Evolutionary conservation across 345 rosid genomes (phyloP), one percentile per base, ranked within the genome.

Genomic region (Arabis hirsuta): DNA sequence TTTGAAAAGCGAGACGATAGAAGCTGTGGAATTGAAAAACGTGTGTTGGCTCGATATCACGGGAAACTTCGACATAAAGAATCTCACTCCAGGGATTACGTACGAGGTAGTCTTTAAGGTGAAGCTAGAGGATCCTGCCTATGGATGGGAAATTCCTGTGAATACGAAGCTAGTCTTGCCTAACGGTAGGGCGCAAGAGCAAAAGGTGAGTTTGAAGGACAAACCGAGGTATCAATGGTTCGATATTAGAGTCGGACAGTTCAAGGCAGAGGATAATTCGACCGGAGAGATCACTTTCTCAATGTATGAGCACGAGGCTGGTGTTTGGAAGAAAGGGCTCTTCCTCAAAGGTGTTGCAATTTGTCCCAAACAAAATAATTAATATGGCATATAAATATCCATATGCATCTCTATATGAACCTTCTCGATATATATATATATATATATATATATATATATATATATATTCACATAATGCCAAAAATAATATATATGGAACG

Each of bases 31-130:
- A 46, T 59, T 90, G 51, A 9, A 81, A 42, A 12, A 66, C 2
- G 88, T 87, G 14, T 84, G 93, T 38, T 84, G 96, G 96, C 88
- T 92, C 19, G 91, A 84, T 22, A 69, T 81, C 19, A 47, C 47
- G 3, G 88, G 81, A 12, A 81, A 52, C 67, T 80, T 87, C 24
- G 79, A 84, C 50, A 66, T 78, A 2, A 57, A 45, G 36, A 81
- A 80, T 36, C 92, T 92, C 26, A 77, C 91, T 29, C 91, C 84
- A 1, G 84, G 71, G 57, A 70, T 78, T 4, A 4, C 57, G 2
- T 88, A 90, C 55, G 85, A 83, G 65, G 85, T 78, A 14, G 74
- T 61, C 7, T 78, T 87, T n/a, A 73, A 78, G 52, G 69, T 88
- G 12, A 85, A 75, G 85, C 34, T 88, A 60, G 74, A 62, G 42